A percentile compares a stretch with the other conserved stretches of the same genome.
phyloP scores from a whole-genome alignment of 306 rosid genomes.

The Begonia peltatifolia region DNA sequence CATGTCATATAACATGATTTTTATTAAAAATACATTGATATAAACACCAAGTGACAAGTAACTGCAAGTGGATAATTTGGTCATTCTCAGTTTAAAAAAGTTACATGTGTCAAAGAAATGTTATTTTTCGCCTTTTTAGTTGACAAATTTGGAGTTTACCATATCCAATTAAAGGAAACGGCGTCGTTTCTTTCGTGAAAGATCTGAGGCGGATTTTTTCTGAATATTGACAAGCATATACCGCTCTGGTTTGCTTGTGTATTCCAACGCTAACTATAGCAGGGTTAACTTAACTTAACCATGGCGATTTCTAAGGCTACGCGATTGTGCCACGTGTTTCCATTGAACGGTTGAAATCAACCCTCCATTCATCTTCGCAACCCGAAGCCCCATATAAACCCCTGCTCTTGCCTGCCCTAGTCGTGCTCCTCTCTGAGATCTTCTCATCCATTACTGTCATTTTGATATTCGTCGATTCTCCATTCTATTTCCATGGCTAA shows the following conservation, averaged over 20 bases:
- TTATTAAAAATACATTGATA: too few relatives aligned
- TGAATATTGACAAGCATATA: conserved; percentile 3
- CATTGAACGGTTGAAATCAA: background rate
- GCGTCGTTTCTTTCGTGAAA: too few relatives aligned
- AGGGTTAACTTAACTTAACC: background rate
- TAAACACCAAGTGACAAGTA: too few relatives aligned
- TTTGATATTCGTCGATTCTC: background rate
- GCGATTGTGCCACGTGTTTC: background rate
- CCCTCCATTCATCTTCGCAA: background rate
- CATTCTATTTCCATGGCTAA: conserved; percentile 10
- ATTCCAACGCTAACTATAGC: background rate
- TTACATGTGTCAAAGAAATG: too few relatives aligned
- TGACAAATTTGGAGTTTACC: too few relatives aligned
- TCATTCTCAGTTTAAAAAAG: too few relatives aligned
- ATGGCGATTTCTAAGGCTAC: background rate
- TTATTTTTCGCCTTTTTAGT: too few relatives aligned
- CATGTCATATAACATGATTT: too few relatives aligned
- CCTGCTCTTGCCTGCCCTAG: background rate
- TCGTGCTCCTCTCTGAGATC: background rate
- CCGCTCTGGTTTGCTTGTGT: background rate
- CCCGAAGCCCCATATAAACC: background rate
- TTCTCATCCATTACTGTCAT: background rate
- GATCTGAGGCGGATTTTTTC: background rate
- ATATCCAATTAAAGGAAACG: too few relatives aligned
- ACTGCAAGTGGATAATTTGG: too few relatives aligned